phyloP scores from a whole-genome alignment of 371 early-diverging fungal genomes.

The Sporodiniella umbellata region DNA sequence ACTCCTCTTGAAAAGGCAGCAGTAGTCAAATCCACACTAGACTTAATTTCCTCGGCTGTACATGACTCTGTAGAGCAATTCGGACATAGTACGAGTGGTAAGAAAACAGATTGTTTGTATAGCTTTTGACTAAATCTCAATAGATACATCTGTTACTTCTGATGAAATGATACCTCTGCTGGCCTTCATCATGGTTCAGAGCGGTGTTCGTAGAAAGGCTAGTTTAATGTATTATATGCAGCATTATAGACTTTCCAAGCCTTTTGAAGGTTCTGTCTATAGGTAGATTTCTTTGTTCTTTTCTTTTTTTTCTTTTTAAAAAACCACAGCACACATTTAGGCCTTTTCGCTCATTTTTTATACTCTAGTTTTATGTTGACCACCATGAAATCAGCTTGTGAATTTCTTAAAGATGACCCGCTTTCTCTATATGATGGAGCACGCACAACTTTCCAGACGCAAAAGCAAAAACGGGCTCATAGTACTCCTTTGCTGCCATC shows the following conservation, averaged over 20 bases:
- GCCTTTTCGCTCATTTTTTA: neutral
- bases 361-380: conserved; percentile 48
- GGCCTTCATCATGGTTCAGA: conserved; percentile 52
- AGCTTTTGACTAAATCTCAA: neutral
- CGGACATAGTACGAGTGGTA: conserved; percentile 18
- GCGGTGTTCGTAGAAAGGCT: conserved; percentile 47
- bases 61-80: conserved; percentile 25
- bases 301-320: too few relatives aligned
- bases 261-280: conserved; percentile 47
- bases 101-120: neutral
- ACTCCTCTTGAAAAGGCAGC: conserved; percentile 49
- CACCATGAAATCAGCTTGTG: conserved; percentile 52
- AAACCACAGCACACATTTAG: neutral
- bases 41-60: conserved; percentile 40
- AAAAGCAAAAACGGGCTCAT: conserved; percentile 5
- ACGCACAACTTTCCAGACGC: conserved; percentile 13
- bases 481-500: conserved; percentile 5
- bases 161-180: conserved; percentile 63
- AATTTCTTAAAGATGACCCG: conserved; percentile 58
- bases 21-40: conserved; percentile 38
- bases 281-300: conserved; percentile 21
- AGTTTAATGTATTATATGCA: conserved; percentile 59
- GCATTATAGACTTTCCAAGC: conserved; percentile 47
- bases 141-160: conserved; percentile 51
- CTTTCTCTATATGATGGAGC: conserved; percentile 38